Conservation (phyloP, 2,329 filamentous ascomycete species). For the Neopestalotiopsis clavispora region DNA sequence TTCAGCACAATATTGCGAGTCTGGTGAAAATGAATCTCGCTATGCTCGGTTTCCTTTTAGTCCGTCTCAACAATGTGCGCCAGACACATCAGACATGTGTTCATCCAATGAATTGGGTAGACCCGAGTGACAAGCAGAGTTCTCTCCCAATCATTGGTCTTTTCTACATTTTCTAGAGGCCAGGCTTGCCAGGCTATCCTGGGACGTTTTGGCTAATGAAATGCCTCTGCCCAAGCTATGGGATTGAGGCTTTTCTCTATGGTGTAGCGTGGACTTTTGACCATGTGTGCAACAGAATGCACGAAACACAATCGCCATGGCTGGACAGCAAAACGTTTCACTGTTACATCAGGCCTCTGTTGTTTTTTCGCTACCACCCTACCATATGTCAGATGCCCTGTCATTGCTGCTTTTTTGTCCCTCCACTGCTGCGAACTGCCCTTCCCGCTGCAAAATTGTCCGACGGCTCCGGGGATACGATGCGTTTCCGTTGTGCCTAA, state of each 20-base stretch:
- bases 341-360: not conserved
- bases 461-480: not conserved
- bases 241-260: not conserved
- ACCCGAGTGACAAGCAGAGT: not conserved
- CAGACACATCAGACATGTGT: not conserved
- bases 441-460: not conserved
- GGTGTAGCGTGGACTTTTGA: not conserved
- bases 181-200: not conserved
- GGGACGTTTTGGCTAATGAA: not conserved
- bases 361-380: not conserved
- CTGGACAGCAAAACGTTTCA: not conserved
- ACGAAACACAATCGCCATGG: not conserved
- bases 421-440: not conserved
- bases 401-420: not conserved
- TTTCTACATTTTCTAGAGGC: not conserved
- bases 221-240: not conserved
- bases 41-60: not conserved
- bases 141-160: not conserved
- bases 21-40: not conserved
- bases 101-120: not conserved
- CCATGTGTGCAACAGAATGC: not conserved
- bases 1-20: constrained; percentile 10
- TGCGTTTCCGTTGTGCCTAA: not conserved
- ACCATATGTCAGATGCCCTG: not conserved
- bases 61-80: not conserved